A percentile compares a stretch with the other conserved stretches of the same genome.
Evolutionary conservation across 2,329 filamentous ascomycete genomes (phyloP).

Genomic region (Fusarium piperis): DNA sequence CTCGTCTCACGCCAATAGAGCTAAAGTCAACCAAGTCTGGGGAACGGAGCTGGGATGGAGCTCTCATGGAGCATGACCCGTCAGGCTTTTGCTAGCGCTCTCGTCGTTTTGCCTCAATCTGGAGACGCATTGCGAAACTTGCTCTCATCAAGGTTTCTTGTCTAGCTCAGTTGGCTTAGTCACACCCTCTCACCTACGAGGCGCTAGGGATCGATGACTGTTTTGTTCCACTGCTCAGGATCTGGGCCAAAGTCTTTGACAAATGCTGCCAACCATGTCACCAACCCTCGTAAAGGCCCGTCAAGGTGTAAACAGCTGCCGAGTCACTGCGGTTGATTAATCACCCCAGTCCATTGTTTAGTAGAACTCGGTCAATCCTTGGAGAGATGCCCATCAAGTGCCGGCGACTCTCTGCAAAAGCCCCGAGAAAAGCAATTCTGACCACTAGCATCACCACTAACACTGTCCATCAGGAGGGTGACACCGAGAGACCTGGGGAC

Average conservation of each 20-base stretch:
- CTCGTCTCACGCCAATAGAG: conserved; percentile 21
- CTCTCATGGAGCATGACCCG: conserved; percentile 6
- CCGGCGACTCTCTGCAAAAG: conserved; percentile 27
- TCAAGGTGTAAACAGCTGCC: conserved; percentile 1
- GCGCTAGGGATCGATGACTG: background rate
- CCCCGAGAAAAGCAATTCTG: conserved; percentile 33
- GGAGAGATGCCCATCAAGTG: background rate
- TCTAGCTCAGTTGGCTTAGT: background rate
- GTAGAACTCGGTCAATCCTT: background rate
- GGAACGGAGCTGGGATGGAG: conserved; percentile 27
- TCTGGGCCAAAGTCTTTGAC: background rate
- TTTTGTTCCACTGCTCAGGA: background rate
- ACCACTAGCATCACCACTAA: conserved; percentile 4
- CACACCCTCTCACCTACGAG: background rate
- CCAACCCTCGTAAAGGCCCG: background rate
- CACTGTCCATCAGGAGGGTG: conserved; percentile 1
- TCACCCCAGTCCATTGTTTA: background rate
- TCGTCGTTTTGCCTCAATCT: conserved; percentile 5
- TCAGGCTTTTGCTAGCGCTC: conserved; percentile 7
- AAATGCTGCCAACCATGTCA: background rate
- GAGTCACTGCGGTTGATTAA: conserved; percentile 11
- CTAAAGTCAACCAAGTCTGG: conserved; percentile 18
- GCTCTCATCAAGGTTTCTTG: background rate
- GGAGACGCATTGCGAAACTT: conserved; percentile 6
- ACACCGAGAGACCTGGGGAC: background rate